Percentiles rank a stretch among this genome's conserved stretches.
Evolutionary conservation across 345 rosid genomes (phyloP).

Genomic region (Carallia pectinifolia): DNA sequence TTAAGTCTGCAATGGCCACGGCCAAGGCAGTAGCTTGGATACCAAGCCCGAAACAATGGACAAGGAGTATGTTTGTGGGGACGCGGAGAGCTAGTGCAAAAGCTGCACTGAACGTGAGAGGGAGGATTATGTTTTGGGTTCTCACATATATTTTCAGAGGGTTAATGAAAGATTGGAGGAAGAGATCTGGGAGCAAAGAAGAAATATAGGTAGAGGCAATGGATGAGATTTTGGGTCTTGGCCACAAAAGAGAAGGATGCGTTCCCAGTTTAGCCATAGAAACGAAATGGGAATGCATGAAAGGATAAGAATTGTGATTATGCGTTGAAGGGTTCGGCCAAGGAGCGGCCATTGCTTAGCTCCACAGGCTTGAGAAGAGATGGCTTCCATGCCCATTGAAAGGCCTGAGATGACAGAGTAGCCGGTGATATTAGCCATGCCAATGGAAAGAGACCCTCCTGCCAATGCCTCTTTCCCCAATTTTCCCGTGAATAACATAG

Average conservation of each 20-base stretch:
- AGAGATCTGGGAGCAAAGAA: slow-evolving; percentile 47
- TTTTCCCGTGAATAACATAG: slow-evolving; percentile 52
- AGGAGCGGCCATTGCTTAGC: slow-evolving; percentile 51
- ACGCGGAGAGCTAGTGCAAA: slow-evolving; percentile 43
- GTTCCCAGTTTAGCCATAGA: slow-evolving; percentile 45
- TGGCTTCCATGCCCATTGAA: slow-evolving; percentile 55
- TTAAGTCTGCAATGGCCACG: slow-evolving; percentile 38
- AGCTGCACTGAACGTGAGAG: slow-evolving; percentile 45
- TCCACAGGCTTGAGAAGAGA: slow-evolving; percentile 57
- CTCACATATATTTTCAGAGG: slow-evolving; percentile 49
- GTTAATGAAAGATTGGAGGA: slow-evolving; percentile 43
- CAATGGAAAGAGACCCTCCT: slow-evolving; percentile 50
- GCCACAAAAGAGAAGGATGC: slow-evolving; percentile 38
- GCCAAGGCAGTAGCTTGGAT: slow-evolving; percentile 45
- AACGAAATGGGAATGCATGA: slow-evolving; percentile 48
- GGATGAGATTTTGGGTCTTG: slow-evolving; percentile 49
- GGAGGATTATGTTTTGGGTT: slow-evolving; percentile 52
- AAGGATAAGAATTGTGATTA: slow-evolving; percentile 36
- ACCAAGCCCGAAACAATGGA: slow-evolving; percentile 31
- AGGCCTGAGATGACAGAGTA: slow-evolving; percentile 56
- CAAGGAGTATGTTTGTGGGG: slow-evolving; percentile 41
- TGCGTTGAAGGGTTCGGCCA: slow-evolving; percentile 53
- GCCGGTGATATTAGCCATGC: slow-evolving; percentile 54
- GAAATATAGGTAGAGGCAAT: slow-evolving; percentile 42
- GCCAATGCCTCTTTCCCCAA: slow-evolving; percentile 53